Evolutionary conservation across 345 rosid genomes (phyloP).

Genomic region (Hibiscus syriacus): DNA sequence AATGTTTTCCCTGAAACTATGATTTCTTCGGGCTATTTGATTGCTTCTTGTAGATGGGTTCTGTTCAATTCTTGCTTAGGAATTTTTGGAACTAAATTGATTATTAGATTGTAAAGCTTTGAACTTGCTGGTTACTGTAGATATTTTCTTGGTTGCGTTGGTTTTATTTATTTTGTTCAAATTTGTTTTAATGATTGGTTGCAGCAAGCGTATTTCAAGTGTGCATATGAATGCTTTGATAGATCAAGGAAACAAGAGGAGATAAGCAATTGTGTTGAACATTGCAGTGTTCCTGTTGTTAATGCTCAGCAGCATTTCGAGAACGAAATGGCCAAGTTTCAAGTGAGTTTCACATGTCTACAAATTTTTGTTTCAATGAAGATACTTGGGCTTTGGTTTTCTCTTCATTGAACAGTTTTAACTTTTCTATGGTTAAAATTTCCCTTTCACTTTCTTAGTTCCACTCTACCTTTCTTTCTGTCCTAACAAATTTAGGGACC

Average conservation of each 20-base stretch:
- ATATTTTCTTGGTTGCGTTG: not conserved
- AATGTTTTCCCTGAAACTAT: not conserved
- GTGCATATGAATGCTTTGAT: conserved; percentile 93
- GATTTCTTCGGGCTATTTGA: no score
- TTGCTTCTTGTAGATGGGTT: no score
- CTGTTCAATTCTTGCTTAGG: not conserved
- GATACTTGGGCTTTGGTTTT: not conserved
- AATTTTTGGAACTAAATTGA: not conserved
- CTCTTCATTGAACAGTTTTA: not conserved
- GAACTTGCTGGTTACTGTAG: not conserved
- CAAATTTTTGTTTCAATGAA: not conserved
- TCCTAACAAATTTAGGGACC: not conserved
- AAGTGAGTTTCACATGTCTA: conserved; percentile 36
- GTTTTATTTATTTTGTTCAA: not conserved
- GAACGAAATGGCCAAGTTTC: conserved; percentile 83
- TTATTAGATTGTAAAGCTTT: not conserved
- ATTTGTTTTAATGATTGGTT: conserved; percentile 7
- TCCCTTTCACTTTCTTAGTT: not conserved
- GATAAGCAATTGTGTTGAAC: conserved; percentile 64
- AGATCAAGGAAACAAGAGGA: conserved; percentile 69
- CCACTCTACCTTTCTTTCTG: not conserved
- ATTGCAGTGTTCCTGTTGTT: conserved; percentile 70
- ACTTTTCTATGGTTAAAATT: not conserved
- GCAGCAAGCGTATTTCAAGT: conserved; percentile 97
- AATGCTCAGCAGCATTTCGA: conserved; percentile 74